These are phyloP conservation scores for Myxozyma kluyveri DNA, from an alignment of 805 yeast genomes.

Conservation along the genomic window DNA sequence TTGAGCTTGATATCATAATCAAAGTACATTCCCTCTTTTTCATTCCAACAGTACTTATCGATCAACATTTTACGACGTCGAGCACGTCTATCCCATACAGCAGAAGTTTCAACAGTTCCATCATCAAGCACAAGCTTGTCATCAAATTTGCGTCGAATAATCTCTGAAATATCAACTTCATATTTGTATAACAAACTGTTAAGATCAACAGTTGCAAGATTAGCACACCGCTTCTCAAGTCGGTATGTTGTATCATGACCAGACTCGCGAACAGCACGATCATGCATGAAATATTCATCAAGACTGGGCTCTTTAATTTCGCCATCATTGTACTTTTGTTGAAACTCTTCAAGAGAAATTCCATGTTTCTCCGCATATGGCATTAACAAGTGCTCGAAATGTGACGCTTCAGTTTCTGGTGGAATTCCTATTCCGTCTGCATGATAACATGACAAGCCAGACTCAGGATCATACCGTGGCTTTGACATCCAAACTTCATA, in stretches of 20 bases:
- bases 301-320: constrained; percentile 70
- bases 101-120: constrained; percentile 47
- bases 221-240: constrained; percentile 84
- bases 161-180: constrained; percentile 75
- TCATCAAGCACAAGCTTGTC: constrained; percentile 42
- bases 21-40: constrained; percentile 68
- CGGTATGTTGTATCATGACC: constrained; percentile 95
- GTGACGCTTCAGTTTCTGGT: constrained; percentile 91
- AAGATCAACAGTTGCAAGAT: constrained; percentile 85
- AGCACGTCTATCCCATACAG: constrained; percentile 64
- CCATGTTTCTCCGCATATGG: constrained; percentile 68
- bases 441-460: constrained; percentile 85
- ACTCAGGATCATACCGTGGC: constrained; percentile 68
- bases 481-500: constrained; percentile 68
- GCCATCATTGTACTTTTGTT: constrained; percentile 64
- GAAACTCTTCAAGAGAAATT: constrained; percentile 59
- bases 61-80: constrained; percentile 52
- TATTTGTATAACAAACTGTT: constrained; percentile 84
- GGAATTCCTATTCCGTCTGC: constrained; percentile 94
- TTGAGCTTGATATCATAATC: constrained; percentile 71
- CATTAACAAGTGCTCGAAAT: constrained; percentile 66
- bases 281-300: constrained; percentile 86
- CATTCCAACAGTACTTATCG: constrained; percentile 79
- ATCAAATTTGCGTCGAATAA: constrained; percentile 56
- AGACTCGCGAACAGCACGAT: constrained; percentile 90